Base-by-base conservation (phyloP, 2,329 filamentous ascomycete species). In the Furcasterigmium sp. region DNA sequence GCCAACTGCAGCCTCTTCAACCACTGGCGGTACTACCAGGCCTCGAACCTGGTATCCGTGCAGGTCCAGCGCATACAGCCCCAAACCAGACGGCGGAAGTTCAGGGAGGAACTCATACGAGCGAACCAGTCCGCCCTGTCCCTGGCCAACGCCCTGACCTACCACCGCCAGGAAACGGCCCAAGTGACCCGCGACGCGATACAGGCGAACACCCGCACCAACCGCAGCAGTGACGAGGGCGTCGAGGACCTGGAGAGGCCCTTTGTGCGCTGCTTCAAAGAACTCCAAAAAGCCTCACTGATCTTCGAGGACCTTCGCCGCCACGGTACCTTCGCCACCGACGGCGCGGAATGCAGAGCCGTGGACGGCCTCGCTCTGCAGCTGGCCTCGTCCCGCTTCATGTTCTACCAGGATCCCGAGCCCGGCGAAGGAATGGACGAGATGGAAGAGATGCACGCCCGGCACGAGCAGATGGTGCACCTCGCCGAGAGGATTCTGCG, bases 1-100 rank as follows among this genome's bases (percentile, higher is more conserved):
- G 30, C 18, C 20, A 23, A 20, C 9, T 43, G 20, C 36, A 40
- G 46, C 9, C 21, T 2, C 8, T 48, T 39, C 30, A 46, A 35
- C 37, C 23, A 21, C 15, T 48, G 46, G 46, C 37, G 46, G 21
- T 47, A 38, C 23, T 47, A 45, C 25, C 20, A 41, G 19, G 7
- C 7, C 7, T 7, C 23, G 7, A 11, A 26, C 7, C 7, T 26
- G 23, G 11, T 7, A 11, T 26, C 23, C 23, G n/a, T n/a, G n/a
- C 23, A 11, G 23, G 7, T 26, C 23, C 11, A 7, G 7, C 7
- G 23, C 23, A 7, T 26, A 7, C 18, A 43, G 13, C 43, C 46
- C 28, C 14, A 17, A 5, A 23, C 13, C 5, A 15, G 19, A 7
- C 10, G 13, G 3, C 11, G 13, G 26, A 20, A 3, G 9, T 40